Base-by-base conservation (phyloP, 2,329 filamentous ascomycete species). In the Dothistroma septosporum region DNA sequence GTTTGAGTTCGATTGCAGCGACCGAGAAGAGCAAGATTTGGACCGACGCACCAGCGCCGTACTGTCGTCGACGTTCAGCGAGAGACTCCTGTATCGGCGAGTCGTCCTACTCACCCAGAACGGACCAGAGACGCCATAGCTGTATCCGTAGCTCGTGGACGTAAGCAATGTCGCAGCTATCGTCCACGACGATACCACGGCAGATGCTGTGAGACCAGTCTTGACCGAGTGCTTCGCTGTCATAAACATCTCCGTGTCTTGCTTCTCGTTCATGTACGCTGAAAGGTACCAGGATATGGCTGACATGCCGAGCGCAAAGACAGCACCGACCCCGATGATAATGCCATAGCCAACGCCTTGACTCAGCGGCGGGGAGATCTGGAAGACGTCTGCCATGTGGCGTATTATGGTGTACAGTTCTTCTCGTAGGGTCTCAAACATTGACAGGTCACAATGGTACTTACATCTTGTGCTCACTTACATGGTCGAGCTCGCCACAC, bases 231-330 rank as follows among this genome's bases (percentile, higher is more conserved):
- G 83, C 28, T 90, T 90, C 47, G 91, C 91, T 0, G 91, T 95
- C 66, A 85, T 91, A 80, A 95, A 96, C 86, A 92, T 93, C 76
- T 96, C 91, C 0, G 89, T 92, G 0, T 91, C 95, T 74, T 94
- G 90, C 1, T 46, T 47, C 41, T 14, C 91, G 79, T 75, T 90
- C 66, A 86, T 85, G 68, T 87, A 87, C 47, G 66, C 64, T n/a
- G 68, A 70, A 37, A 71, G 62, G 21, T 70, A 68, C 59, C 67
- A 66, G 0, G 64, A 62, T 46, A 67, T 65, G 61, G 73, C 69
- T 61, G 71, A 74, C 70, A 88, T 86, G 76, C 92, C 92, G 37
- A 83, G 82, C 68, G 88, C 85, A 14, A 63, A 63, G 32, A 83
- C 81, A 68, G 87, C 85, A 16, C 89, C 89, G 22, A 91, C 76